Conservation (phyloP, 2,329 filamentous ascomycete genomes). For the Plectosphaerella sp. region DNA sequence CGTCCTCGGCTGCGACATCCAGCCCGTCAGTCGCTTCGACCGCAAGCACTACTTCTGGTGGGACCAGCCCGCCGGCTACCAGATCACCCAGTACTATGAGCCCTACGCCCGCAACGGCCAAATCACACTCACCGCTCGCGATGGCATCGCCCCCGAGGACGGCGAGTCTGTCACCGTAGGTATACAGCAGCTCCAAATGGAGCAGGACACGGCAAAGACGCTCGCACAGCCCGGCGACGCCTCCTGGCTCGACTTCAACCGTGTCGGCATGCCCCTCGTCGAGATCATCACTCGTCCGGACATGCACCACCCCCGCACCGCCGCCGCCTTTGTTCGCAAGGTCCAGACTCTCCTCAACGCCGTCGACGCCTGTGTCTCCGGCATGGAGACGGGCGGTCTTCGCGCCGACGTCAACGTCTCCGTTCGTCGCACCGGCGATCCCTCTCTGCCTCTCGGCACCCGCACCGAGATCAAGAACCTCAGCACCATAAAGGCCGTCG, state of each 20-base stretch:
- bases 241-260: conserved; percentile 88
- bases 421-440: conserved; percentile 56
- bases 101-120: conserved; percentile 66
- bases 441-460: conserved; percentile 58
- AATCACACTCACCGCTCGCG: conserved; percentile 66
- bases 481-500: conserved; percentile 89
- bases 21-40: conserved; percentile 78
- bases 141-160: conserved; percentile 74
- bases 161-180: conserved; percentile 67
- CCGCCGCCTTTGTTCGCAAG: conserved; percentile 84
- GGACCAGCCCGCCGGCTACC: conserved; percentile 94
- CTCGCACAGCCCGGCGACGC: conserved; percentile 68
- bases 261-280: conserved; percentile 83
- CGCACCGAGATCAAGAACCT: conserved; percentile 97
- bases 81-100: conserved; percentile 94
- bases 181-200: conserved; percentile 93
- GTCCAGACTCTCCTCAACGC: conserved; percentile 75
- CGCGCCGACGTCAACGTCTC: conserved; percentile 96
- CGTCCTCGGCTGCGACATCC: conserved; percentile 75
- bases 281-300: conserved; percentile 93
- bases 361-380: conserved; percentile 80
- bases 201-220: conserved; percentile 97
- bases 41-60: conserved; percentile 99
- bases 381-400: conserved; percentile 90
- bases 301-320: conserved; percentile 81